Evolutionary conservation across 768 basidiomycete species (phyloP).

Genomic region (Phaffia australis): DNA sequence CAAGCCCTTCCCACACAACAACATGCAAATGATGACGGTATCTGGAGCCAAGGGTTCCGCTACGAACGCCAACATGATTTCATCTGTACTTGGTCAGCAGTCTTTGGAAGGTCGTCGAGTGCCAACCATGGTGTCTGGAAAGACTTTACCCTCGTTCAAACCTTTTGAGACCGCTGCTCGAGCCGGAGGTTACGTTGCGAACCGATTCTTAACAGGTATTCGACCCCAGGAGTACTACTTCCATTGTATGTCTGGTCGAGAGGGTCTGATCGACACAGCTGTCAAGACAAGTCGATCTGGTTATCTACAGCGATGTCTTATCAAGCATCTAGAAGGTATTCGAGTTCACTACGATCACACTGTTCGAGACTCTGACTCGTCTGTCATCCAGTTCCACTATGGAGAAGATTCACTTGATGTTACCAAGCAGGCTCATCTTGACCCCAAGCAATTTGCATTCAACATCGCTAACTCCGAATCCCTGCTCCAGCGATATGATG

Average conservation of each 20-base stretch:
- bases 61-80: constrained; percentile 95
- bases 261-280: constrained; percentile 97
- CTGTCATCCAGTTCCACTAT: constrained; percentile 90
- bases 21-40: constrained; percentile 98
- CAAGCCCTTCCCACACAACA: constrained; percentile 90
- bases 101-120: constrained; percentile 97
- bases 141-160: constrained; percentile 93
- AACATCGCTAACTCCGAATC: constrained; percentile 74
- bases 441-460: constrained; percentile 69
- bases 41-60: constrained; percentile 97
- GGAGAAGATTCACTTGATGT: constrained; percentile 95
- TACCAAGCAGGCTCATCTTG: constrained; percentile 89
- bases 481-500: constrained; percentile 58
- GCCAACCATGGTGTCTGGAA: constrained; percentile 97
- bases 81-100: constrained; percentile 94
- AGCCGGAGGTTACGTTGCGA: constrained; percentile 94
- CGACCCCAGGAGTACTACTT: constrained; percentile 99
- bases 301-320: constrained; percentile 92
- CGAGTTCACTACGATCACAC: constrained; percentile 97
- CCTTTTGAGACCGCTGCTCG: constrained; percentile 96
- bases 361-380: constrained; percentile 85
- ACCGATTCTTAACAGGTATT: constrained; percentile 95
- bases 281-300: constrained; percentile 98
- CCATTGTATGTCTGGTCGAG: constrained; percentile 99
- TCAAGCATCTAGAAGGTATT: constrained; percentile 96